phyloP scores from a whole-genome alignment of 2,329 filamentous ascomycete species.

The Beauveria sp. region DNA sequence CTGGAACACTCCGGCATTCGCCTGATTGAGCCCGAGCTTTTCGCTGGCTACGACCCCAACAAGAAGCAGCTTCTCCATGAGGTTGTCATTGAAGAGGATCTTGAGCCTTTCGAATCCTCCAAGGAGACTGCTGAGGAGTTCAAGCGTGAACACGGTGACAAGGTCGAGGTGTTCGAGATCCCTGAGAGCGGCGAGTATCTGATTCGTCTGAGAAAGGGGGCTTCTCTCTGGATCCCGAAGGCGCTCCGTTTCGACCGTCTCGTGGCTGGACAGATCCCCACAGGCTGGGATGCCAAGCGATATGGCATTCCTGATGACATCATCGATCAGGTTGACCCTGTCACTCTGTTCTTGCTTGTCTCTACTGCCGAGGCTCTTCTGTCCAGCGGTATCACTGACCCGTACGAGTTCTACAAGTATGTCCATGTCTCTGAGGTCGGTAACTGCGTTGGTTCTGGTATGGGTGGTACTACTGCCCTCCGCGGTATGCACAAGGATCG shows the following conservation, averaged over 20 bases:
- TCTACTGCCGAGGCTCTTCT: conserved; percentile 88
- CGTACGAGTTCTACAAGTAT: conserved; percentile 99
- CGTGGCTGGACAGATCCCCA: conserved; percentile 93
- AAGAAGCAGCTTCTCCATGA: conserved; percentile 98
- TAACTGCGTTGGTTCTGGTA: conserved; percentile 97
- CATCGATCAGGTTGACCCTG: conserved; percentile 92
- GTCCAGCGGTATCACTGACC: conserved; percentile 91
- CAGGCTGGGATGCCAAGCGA: conserved; percentile 92
- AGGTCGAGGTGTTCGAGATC: conserved; percentile 95
- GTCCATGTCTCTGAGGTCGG: conserved; percentile 96
- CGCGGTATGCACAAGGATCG: conserved; percentile 98
- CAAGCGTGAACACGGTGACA: conserved; percentile 92
- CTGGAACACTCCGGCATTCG: conserved; percentile 96
- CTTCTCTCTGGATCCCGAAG: conserved; percentile 91
- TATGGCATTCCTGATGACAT: conserved; percentile 98
- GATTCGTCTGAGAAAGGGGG: conserved; percentile 91
- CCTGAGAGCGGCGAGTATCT: conserved; percentile 89
- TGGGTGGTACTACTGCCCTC: conserved; percentile 87
- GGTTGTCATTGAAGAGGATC: conserved; percentile 92
- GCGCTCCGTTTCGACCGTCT: conserved; percentile 94
- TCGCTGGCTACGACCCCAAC: conserved; percentile 93
- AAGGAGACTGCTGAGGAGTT: conserved; percentile 98
- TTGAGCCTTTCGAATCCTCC: conserved; percentile 93
- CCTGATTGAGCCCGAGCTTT: conserved; percentile 93
- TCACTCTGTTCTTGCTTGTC: conserved; percentile 90